These are phyloP conservation scores for Entomophthora muscae DNA, from an alignment of 371 early-diverging fungal species.

Conservation along the genomic window DNA sequence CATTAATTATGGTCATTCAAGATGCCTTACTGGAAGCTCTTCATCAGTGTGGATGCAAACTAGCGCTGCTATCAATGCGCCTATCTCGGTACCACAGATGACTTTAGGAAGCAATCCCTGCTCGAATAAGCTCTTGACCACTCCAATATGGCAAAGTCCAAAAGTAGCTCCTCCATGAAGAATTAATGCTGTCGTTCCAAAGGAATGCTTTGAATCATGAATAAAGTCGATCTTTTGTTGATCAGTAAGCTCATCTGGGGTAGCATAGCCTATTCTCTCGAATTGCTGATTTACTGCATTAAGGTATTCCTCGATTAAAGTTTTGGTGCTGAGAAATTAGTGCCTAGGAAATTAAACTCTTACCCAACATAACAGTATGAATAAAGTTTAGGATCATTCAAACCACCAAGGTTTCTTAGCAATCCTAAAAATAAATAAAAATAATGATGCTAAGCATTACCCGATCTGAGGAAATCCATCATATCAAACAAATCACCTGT, in stretches of 20 bases:
- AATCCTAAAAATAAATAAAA: conserved; percentile 19
- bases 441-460: conserved; percentile 7
- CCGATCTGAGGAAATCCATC: conserved; percentile 38
- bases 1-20: not conserved
- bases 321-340: conserved; percentile 31
- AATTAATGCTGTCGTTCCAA: conserved; percentile 49
- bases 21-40: conserved; percentile 34
- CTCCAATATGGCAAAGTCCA: conserved; percentile 53
- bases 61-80: conserved; percentile 50
- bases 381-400: conserved; percentile 41
- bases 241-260: conserved; percentile 20
- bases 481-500: conserved; percentile 32
- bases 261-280: conserved; percentile 29
- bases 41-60: conserved; percentile 51
- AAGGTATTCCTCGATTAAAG: conserved; percentile 49
- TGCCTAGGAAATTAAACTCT: not conserved
- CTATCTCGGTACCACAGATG: conserved; percentile 52
- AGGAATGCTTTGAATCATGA: conserved; percentile 39
- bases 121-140: conserved; percentile 46
- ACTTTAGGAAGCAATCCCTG: conserved; percentile 43
- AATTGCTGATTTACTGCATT: conserved; percentile 36
- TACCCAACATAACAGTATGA: conserved; percentile 34
- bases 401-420: conserved; percentile 49
- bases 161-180: conserved; percentile 53
- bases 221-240: conserved; percentile 47